A percentile compares a stretch with the other conserved stretches of the same genome.
Evolutionary conservation across 345 rosid species (phyloP).

Genomic region (Ceriops decandra): DNA sequence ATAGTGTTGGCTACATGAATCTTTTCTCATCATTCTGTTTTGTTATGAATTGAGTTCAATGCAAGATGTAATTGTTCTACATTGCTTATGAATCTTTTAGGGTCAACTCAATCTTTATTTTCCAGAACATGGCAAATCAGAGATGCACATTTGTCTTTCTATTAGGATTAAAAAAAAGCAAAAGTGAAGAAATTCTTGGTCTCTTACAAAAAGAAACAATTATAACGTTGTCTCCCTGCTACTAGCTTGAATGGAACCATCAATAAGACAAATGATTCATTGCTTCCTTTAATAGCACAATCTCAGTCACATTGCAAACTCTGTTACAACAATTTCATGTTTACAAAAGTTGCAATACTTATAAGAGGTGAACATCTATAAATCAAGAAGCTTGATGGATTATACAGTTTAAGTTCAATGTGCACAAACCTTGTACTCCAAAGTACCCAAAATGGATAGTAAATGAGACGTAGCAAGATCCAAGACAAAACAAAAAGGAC

Average conservation of each 20-base stretch:
- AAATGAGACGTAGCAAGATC: constrained; percentile 81
- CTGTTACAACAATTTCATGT: too few relatives aligned
- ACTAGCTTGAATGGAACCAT: neutral
- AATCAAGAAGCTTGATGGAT: neutral
- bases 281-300: neutral
- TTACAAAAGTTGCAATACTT: too few relatives aligned
- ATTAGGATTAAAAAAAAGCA: neutral
- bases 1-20: too few relatives aligned
- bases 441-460: constrained; percentile 93
- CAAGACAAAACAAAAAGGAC: constrained; percentile 81
- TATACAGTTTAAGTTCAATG: constrained; percentile 4
- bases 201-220: neutral
- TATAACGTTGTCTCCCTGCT: too few relatives aligned
- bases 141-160: neutral
- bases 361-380: neutral
- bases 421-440: constrained; percentile 95
- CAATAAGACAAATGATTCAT: neutral
- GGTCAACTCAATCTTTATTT: neutral
- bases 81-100: neutral
- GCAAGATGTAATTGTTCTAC: too few relatives aligned
- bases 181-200: neutral
- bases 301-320: neutral
- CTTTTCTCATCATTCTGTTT: too few relatives aligned
- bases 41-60: too few relatives aligned
- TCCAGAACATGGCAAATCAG: neutral